Conservation (phyloP, 768 basidiomycete genomes). For the Hypholoma fasciculare region DNA sequence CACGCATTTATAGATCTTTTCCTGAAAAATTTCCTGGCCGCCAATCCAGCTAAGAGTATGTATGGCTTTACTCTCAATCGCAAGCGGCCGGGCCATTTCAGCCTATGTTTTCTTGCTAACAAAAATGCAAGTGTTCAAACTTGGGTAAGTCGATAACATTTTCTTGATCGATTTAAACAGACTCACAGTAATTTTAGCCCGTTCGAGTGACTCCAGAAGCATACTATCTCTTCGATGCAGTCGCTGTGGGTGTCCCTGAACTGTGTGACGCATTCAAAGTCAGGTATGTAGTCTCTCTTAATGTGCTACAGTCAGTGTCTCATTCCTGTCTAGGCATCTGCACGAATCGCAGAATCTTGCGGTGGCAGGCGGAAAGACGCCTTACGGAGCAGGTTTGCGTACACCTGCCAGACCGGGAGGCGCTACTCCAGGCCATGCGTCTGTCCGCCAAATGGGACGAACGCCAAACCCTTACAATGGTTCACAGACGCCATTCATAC, state of each 20-base stretch:
- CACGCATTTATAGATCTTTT: conserved; percentile 60
- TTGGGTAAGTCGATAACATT: conserved; percentile 65
- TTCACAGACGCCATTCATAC: conserved; percentile 43
- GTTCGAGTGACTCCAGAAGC: conserved; percentile 86
- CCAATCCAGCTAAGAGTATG: conserved; percentile 92
- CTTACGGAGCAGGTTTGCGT: conserved; percentile 71
- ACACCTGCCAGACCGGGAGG: conserved; percentile 79
- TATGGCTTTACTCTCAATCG: conserved; percentile 95
- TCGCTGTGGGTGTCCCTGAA: conserved; percentile 89
- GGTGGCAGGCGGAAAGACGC: conserved; percentile 71
- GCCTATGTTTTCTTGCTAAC: conserved; percentile 89
- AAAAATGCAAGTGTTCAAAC: conserved; percentile 87
- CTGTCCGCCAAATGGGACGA: conserved; percentile 68
- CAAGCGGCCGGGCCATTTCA: conserved; percentile 90
- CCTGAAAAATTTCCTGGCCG: conserved; percentile 86
- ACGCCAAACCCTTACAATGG: conserved; percentile 81
- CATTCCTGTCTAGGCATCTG: conserved; percentile 53
- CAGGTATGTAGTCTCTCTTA: conserved; percentile 40
- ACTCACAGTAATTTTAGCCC: conserved; percentile 48
- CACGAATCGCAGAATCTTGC: conserved; percentile 72
- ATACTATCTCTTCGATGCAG: conserved; percentile 88
- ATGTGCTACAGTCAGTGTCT: neutral
- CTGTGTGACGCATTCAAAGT: conserved; percentile 98
- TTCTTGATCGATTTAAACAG: neutral
- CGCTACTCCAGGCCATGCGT: conserved; percentile 79